Evolutionary conservation across 2,329 filamentous ascomycete species (phyloP).

Genomic region (Sporothrix pseudoabietina): DNA sequence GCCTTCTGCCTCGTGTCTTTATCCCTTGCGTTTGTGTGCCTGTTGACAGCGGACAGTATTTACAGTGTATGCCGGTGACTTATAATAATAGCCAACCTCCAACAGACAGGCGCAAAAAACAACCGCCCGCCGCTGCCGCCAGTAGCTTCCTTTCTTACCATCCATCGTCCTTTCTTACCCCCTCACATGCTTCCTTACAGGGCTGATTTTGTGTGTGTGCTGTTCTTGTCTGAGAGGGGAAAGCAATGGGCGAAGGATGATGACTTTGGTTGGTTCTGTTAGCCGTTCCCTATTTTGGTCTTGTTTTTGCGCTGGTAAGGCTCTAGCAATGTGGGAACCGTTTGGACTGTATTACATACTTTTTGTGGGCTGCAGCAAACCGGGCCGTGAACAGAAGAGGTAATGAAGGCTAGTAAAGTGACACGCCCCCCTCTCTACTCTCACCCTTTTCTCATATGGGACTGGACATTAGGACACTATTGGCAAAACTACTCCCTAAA

Average conservation of each 20-base stretch:
- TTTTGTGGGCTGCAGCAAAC: slow-evolving; percentile 15
- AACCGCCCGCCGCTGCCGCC: slow-evolving; percentile 8
- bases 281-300: not conserved
- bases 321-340: not conserved
- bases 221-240: not conserved
- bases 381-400: not conserved
- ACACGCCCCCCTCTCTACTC: not conserved
- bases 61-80: not conserved
- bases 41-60: not conserved
- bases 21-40: slow-evolving; percentile 9
- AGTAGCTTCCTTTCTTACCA: not conserved
- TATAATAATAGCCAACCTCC: not conserved
- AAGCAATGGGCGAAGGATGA: not conserved
- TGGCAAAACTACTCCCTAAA: not conserved
- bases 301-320: not conserved
- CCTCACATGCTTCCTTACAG: slow-evolving; percentile 23
- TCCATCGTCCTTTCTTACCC: not conserved
- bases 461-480: not conserved
- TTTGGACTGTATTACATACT: not conserved
- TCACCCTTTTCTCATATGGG: not conserved
- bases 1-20: not conserved
- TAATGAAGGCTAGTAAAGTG: not conserved
- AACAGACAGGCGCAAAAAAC: not conserved
- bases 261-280: not conserved
- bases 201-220: not conserved